phyloP scores from a whole-genome alignment of 2,329 filamentous ascomycete genomes.

The Colletotrichum destructivum region DNA sequence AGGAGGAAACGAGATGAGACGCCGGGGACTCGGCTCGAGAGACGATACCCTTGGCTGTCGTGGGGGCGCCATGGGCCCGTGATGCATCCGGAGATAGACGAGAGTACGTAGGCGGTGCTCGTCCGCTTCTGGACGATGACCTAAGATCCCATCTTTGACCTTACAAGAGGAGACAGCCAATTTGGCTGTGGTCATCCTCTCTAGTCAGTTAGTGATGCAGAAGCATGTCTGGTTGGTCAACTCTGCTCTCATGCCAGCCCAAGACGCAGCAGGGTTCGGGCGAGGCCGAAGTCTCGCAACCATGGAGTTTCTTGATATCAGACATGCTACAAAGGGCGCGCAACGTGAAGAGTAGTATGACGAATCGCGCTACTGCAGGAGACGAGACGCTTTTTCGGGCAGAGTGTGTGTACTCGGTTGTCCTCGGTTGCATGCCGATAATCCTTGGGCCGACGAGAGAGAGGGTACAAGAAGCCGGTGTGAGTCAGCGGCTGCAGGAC shows the following conservation, averaged over 20 bases:
- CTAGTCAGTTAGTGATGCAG: constrained; percentile 14
- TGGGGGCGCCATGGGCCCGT: constrained; percentile 24
- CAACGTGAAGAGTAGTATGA: neutral
- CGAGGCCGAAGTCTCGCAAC: constrained; percentile 32
- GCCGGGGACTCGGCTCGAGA: constrained; percentile 23
- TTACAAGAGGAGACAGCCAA: constrained; percentile 17
- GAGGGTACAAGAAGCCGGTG: neutral
- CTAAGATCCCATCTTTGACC: constrained; percentile 18
- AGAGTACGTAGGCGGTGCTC: neutral
- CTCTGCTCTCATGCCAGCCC: neutral
- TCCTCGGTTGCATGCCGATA: constrained; percentile 19
- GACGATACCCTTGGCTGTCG: constrained; percentile 7
- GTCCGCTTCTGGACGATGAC: constrained; percentile 27
- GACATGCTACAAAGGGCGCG: neutral
- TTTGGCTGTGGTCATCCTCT: constrained; percentile 27
- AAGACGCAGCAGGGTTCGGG: constrained; percentile 16
- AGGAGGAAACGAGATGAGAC: constrained; percentile 7
- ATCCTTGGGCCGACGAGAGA: constrained; percentile 13
- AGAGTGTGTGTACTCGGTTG: constrained; percentile 17
- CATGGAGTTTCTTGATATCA: constrained; percentile 20
- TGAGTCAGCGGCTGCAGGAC: constrained; percentile 36
- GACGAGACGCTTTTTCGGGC: constrained; percentile 20
- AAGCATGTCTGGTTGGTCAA: constrained; percentile 14
- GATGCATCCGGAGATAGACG: constrained; percentile 16
- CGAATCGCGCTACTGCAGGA: constrained; percentile 4